phyloP scores from a whole-genome alignment of 306 rosid genomes.

The Delonix regia region DNA sequence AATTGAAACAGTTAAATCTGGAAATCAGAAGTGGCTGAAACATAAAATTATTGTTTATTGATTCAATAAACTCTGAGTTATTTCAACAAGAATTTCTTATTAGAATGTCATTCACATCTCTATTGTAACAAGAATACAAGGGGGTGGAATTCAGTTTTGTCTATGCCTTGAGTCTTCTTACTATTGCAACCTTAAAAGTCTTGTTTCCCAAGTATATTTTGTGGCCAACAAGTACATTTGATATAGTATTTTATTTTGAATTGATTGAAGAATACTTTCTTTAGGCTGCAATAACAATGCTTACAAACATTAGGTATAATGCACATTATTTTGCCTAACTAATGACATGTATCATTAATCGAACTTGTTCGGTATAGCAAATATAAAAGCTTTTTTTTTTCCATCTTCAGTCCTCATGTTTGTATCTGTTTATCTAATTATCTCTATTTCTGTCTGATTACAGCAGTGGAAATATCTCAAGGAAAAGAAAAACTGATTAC shows the following conservation, averaged over 20 bases:
- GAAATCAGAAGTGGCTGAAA: not conserved
- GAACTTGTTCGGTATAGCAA: not conserved
- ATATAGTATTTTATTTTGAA: not conserved
- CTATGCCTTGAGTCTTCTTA: not conserved
- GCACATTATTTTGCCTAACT: not conserved
- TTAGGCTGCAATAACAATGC: not conserved
- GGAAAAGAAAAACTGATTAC: not conserved
- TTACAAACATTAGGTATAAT: not conserved
- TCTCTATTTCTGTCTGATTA: conserved; percentile 18
- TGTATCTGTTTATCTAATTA: conserved; percentile 1
- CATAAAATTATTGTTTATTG: not conserved
- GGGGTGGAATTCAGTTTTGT: not conserved
- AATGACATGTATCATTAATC: not conserved
- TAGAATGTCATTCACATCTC: not conserved
- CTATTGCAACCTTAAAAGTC: not conserved
- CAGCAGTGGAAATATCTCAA: not conserved
- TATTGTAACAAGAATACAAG: not conserved
- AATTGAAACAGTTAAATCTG: not conserved
- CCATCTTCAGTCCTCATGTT: not conserved
- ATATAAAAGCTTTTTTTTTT: not conserved
- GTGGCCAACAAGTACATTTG: too few relatives aligned
- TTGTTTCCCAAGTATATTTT: not conserved
- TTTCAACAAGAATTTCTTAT: not conserved
- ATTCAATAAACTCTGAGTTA: not conserved
- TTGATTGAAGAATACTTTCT: not conserved